Evolutionary conservation across 2,329 filamentous ascomycete species (phyloP).

Genomic region (Diaporthe aspalathi): DNA sequence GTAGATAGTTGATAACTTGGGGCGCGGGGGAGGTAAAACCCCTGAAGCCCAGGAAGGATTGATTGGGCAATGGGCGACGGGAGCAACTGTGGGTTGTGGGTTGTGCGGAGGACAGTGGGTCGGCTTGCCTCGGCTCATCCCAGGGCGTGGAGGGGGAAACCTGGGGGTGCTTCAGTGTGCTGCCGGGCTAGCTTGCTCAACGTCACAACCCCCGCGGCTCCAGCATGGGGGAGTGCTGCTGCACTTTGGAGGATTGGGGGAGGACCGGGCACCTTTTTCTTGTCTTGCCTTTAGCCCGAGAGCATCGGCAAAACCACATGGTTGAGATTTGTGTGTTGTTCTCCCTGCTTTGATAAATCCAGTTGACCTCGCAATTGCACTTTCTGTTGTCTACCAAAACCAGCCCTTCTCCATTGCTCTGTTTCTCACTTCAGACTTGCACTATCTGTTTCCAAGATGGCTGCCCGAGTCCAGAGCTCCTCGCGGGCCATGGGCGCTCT

Average conservation of each 20-base stretch:
- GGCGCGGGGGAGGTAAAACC: not conserved
- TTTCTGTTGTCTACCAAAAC: not conserved
- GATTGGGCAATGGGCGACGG: conserved; percentile 9
- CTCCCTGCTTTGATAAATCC: conserved; percentile 1
- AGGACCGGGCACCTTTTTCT: not conserved
- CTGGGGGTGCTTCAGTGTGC: not conserved
- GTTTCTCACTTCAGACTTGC: not conserved
- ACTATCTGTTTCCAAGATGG: conserved; percentile 23
- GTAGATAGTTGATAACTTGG: not conserved
- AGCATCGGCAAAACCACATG: not conserved
- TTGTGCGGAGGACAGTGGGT: not conserved
- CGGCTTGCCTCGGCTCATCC: conserved; percentile 39
- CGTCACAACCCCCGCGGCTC: too few relatives aligned
- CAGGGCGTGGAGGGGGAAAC: conserved; percentile 7
- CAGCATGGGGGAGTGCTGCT: not conserved
- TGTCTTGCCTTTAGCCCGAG: conserved; percentile 25
- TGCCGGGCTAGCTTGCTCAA: not conserved
- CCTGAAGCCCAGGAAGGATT: not conserved
- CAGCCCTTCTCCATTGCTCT: not conserved
- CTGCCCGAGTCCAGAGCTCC: conserved; percentile 36
- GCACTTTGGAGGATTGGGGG: not conserved
- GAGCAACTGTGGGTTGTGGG: not conserved
- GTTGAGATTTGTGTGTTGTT: not conserved
- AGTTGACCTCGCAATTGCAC: not conserved
- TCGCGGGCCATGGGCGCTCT: conserved; percentile 31